These are phyloP conservation scores for Vitis hybrid DNA, from an alignment of 177 flowering plant genomes.

Conservation along the genomic window DNA sequence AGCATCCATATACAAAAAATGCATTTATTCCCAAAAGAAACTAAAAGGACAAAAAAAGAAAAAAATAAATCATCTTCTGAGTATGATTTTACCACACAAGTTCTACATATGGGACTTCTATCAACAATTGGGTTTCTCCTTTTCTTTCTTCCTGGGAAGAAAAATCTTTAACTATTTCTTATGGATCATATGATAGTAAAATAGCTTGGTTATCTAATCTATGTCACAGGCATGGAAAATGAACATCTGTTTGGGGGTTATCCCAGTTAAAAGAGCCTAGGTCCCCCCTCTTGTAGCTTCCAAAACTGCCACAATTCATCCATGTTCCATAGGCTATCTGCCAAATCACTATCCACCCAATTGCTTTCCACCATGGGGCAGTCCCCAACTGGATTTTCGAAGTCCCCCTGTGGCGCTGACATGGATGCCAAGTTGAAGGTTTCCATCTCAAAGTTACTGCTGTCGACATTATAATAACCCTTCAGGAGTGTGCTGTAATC, in stretches of 20 bases:
- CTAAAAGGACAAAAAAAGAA: no score
- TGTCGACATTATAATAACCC: slow-evolving; percentile 17
- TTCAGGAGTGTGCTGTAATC: slow-evolving; percentile 10
- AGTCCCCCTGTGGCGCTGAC: slow-evolving; percentile 15
- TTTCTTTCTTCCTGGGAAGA: no score
- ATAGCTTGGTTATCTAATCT: neutral
- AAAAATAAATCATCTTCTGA: no score
- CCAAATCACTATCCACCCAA: slow-evolving; percentile 35
- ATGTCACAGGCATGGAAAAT: neutral
- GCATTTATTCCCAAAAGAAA: no score
- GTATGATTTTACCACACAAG: no score
- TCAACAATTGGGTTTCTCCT: no score
- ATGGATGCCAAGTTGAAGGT: slow-evolving; percentile 23
- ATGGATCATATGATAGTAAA: neutral
- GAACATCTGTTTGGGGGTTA: neutral
- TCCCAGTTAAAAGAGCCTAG: neutral
- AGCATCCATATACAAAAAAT: no score
- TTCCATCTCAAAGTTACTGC: slow-evolving; percentile 29
- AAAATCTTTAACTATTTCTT: no score
- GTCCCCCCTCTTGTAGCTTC: slow-evolving; percentile 18
- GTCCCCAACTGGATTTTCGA: slow-evolving; percentile 15
- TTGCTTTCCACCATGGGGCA: slow-evolving; percentile 30
- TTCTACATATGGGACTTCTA: no score
- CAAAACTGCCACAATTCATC: slow-evolving; percentile 46
- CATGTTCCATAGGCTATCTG: slow-evolving; percentile 42